Base-by-base conservation (phyloP, 805 yeast species). In the Tetrapisispora namnaoensis region DNA sequence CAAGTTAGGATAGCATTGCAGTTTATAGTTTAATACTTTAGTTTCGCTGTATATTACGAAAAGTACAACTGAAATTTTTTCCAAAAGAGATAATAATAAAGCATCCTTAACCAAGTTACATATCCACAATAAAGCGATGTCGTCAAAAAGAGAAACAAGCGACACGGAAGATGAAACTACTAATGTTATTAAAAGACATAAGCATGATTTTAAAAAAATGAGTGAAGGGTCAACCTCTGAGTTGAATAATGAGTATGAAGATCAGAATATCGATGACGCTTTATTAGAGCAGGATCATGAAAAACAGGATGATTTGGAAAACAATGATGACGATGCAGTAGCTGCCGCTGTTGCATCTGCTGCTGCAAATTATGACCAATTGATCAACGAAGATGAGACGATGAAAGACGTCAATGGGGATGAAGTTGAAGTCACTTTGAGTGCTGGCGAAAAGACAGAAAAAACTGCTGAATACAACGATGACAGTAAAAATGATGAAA, bases 241-340 rank as follows among this genome's bases (percentile, higher is more conserved):
- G 10, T 42, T 42, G 16, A 35, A 14, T 18, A 14, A 22, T 9
- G 44, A 48, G 24, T 58, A 53, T 38, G 60, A 57, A 13, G 61
- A 58, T 30, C 49, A 55, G 32, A 62, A 63, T 53, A 63, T 63
- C 32, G 67, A 63, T 46, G 63, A 63, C 27, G 66, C 61, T n/a
- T 51, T 63, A 39, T 45, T 63, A 20, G 44, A 42, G 30, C 44
- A 42, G 20, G 44, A 32, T 32, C 28, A 42, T 21, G 44, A 42
- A 30, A 42, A 42, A 18, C 28, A 28, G 44, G 54, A 47, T 32
- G 53, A 42, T 6, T 16, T 18, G 13, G 43, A 37, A 2, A 34
- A 45, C 24, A 51, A 48, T 21, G 49, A 44, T 4, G 42, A 30
- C 18, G 49, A 35, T 16, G 48, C 48, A 37, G 52, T 53, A 30